A percentile compares a stretch with the other conserved stretches of the same genome.
phyloP scores from a whole-genome alignment of 257 asterid genomes.

The Scutellaria barbata region DNA sequence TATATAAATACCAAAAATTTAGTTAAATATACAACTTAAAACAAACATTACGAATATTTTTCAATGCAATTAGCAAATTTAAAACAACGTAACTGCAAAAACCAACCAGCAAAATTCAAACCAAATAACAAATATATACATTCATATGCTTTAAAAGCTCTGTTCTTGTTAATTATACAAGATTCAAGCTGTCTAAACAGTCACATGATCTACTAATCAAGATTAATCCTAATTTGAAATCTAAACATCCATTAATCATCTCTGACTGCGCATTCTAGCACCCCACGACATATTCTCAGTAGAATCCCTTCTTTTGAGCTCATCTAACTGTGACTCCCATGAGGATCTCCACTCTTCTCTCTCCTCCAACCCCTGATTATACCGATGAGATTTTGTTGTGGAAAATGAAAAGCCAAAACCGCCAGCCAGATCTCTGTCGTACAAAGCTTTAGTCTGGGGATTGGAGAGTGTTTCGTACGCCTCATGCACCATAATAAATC shows the following conservation, averaged over 20 bases:
- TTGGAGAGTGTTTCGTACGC: conserved; percentile 75
- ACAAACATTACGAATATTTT: no score
- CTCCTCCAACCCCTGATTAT: conserved; percentile 36
- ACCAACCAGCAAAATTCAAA: no score
- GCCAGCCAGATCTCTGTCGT: conserved; percentile 53
- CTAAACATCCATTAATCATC: neutral
- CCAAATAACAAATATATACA: no score
- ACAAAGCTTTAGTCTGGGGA: conserved; percentile 51
- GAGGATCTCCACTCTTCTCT: conserved; percentile 42
- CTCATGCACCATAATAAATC: conserved; percentile 56
- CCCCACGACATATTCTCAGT: conserved; percentile 47
- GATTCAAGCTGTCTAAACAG: no score
- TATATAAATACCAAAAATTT: no score
- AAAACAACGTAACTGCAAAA: no score
- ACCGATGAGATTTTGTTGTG: neutral
- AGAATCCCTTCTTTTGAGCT: conserved; percentile 39
- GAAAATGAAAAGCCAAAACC: conserved; percentile 34
- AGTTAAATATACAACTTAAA: no score
- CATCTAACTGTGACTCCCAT: conserved; percentile 58
- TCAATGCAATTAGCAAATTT: no score
- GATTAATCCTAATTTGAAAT: neutral
- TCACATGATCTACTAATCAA: no score
- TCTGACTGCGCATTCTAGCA: conserved; percentile 37
- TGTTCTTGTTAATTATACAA: no score
- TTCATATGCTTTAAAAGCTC: no score